Base-by-base conservation (phyloP, 768 basidiomycete species). In the Mycena crocata region DNA sequence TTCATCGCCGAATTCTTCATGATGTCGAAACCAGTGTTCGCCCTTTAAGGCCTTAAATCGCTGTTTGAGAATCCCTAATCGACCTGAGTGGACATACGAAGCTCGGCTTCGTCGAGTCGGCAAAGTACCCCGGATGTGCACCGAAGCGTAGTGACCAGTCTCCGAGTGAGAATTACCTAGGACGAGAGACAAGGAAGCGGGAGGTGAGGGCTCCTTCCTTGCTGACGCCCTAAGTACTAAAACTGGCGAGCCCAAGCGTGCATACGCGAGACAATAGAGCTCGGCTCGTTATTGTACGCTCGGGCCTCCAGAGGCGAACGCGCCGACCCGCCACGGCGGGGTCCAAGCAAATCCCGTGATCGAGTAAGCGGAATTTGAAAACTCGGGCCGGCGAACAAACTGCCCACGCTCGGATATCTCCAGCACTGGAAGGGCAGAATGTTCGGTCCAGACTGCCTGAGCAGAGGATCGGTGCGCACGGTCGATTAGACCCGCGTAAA, bases 161-260 rank as follows among this genome's bases (percentile, higher is more conserved):
- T 51, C 49, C 2, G 6, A 24, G 19, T n/a, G 49, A 51, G 49
- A 51, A 30, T 51, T 51, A 34, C 49, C 49, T 51, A 51, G 49
- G 49, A 34, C 49, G 49, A 51, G 49, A 5, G 17, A 34, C 49
- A 32, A 51, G 49, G 32, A 34, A 51, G 49, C 49, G 49, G 49
- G 49, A 51, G 49, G 31, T 51, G 49, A 51, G 49, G 49, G 49
- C 49, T 48, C 46, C 46, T 48, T 31, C 46, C 28, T 48, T 28
- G 46, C 28, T 28, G 13, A 15, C 24, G 24, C 21, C 49, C 31
- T 51, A 51, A 51, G 19, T 51, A 51, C 5, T 5, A 10, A 34
- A 34, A 32, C 31, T 34, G 30, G 49, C 49, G 31, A n/a, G 49
- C 24, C 49, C 49, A 51, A 51, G 49, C 49, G 19, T 17, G 8